Percentiles rank a stretch among this genome's conserved stretches.
Conservation (phyloP, 371 early-diverging fungal species). For the Mortierella polycephala region DNA sequence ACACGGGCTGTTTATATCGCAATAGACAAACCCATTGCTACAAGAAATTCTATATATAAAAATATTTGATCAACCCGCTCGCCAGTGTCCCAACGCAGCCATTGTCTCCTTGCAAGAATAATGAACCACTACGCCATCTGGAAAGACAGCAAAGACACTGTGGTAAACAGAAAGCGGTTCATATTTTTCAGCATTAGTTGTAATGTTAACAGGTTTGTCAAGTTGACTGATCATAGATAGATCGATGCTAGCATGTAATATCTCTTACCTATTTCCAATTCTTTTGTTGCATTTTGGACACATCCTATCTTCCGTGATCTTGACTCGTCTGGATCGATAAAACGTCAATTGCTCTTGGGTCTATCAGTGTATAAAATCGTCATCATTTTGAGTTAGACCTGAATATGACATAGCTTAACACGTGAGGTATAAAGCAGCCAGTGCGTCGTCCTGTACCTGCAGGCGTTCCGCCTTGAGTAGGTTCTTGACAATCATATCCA, state of each 20-base stretch:
- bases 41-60: no score
- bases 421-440: neutral
- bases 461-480: conserved; percentile 74
- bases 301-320: conserved; percentile 82
- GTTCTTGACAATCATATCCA: conserved; percentile 76
- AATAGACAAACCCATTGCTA: no score
- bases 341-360: conserved; percentile 75
- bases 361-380: conserved; percentile 53
- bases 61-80: conserved; percentile 6
- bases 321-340: conserved; percentile 73
- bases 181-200: no score
- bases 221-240: neutral
- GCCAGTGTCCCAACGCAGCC: conserved; percentile 45
- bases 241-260: no score
- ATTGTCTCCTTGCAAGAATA: conserved; percentile 81
- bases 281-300: conserved; percentile 85
- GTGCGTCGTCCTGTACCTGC: conserved; percentile 58
- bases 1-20: neutral
- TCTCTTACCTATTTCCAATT: conserved; percentile 76
- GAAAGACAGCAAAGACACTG: conserved; percentile 82
- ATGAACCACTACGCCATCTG: conserved; percentile 80
- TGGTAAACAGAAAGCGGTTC: no score
- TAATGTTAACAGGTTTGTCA: no score
- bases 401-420: conserved; percentile 31
- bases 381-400: conserved; percentile 53